Evolutionary conservation across 495 filamentous ascomycete species (phyloP).

Genomic region (Astrocystis sublimbata): DNA sequence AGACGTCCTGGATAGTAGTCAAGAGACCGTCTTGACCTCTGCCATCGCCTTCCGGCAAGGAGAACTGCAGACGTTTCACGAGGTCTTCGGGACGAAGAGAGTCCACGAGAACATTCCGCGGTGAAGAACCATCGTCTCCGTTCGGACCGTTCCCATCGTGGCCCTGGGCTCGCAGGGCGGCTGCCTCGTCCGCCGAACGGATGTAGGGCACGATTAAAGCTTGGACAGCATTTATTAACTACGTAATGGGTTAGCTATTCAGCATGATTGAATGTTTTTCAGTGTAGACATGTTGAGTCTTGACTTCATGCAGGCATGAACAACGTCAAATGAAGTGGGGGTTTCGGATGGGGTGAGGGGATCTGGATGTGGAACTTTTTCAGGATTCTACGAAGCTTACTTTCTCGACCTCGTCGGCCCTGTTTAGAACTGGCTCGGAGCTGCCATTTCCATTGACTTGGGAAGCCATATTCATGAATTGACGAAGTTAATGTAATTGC

Average conservation of each 20-base stretch:
- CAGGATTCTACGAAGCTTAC: slow-evolving; percentile 46
- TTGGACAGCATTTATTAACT: slow-evolving; percentile 76
- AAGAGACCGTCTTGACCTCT: slow-evolving; percentile 72
- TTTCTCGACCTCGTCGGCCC: slow-evolving; percentile 56
- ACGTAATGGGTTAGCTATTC: neutral
- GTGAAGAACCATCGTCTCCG: slow-evolving; percentile 42
- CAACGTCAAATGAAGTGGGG: neutral
- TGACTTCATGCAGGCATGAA: neutral
- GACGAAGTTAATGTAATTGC: neutral
- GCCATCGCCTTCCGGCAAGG: slow-evolving; percentile 62
- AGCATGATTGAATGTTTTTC: neutral
- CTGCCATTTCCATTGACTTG: slow-evolving; percentile 10
- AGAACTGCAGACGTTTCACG: slow-evolving; percentile 60
- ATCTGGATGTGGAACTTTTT: neutral
- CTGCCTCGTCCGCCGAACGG: slow-evolving; percentile 68
- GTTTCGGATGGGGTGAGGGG: neutral
- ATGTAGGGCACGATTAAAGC: slow-evolving; percentile 78
- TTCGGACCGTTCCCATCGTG: too few relatives aligned
- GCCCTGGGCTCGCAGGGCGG: slow-evolving; percentile 48
- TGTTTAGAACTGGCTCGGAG: slow-evolving; percentile 32
- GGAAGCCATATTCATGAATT: neutral
- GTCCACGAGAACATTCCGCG: slow-evolving; percentile 66
- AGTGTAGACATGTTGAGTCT: too few relatives aligned
- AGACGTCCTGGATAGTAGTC: slow-evolving; percentile 61
- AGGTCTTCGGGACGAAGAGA: slow-evolving; percentile 68